Percentiles rank a stretch among this genome's conserved stretches.
phyloP scores from a whole-genome alignment of 495 filamentous ascomycete species.

The Xylaria cubensis region DNA sequence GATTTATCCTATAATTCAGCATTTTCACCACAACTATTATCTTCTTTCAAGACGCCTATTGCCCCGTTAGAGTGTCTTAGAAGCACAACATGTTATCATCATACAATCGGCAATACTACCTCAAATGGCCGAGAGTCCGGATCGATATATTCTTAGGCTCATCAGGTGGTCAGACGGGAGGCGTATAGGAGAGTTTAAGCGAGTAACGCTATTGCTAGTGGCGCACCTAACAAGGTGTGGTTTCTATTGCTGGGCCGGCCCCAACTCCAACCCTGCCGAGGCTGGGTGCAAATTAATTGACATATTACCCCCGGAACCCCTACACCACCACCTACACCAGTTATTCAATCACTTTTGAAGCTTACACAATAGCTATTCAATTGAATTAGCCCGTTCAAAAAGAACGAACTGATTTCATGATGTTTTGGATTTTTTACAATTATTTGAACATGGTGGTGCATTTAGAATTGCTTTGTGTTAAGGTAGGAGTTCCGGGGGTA shows the following conservation, averaged over 20 bases:
- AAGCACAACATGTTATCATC: background rate
- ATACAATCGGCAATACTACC: background rate
- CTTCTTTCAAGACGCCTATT: background rate
- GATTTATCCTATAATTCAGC: conserved; percentile 3
- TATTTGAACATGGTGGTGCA: no score
- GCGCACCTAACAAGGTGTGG: background rate
- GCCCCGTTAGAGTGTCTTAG: background rate
- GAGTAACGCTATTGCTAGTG: conserved; percentile 7
- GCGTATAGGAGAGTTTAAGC: background rate
- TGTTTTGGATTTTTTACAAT: no score
- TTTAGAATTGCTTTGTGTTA: no score
- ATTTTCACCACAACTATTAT: background rate
- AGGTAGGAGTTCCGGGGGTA: no score
- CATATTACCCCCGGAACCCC: no score
- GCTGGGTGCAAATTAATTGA: no score
- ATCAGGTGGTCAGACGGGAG: conserved; percentile 7
- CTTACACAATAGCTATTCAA: no score
- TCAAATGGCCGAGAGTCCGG: background rate
- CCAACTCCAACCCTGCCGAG: background rate
- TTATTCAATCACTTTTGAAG: no score
- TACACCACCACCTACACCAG: no score
- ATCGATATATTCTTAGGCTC: conserved; percentile 2
- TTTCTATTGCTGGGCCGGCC: background rate
- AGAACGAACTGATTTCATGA: no score
- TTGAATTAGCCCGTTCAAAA: no score